These are phyloP conservation scores for Thecamonas trahens DNA, from an alignment of 78 protist genomes.

Conservation along the genomic window DNA sequence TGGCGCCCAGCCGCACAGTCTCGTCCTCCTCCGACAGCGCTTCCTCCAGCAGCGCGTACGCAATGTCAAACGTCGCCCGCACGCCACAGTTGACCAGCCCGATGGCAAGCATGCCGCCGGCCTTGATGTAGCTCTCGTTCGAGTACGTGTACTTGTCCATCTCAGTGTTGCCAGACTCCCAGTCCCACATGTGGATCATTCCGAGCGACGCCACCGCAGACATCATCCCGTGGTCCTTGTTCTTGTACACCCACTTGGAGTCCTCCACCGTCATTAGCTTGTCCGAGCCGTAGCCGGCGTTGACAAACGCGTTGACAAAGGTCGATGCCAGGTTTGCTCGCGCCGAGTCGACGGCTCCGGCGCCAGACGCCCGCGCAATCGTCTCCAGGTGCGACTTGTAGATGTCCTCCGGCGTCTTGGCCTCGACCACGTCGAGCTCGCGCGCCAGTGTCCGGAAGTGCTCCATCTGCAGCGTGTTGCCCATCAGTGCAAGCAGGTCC, in stretches of 20 bases:
- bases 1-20: constrained; percentile 23
- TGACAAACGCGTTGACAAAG: constrained; percentile 93
- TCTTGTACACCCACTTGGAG: constrained; percentile 77
- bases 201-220: constrained; percentile 95
- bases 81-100: constrained; percentile 80
- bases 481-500: constrained; percentile 37
- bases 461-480: constrained; percentile 40
- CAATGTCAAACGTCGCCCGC: constrained; percentile 83
- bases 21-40: too few species aligned
- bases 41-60: constrained; percentile 72
- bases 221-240: constrained; percentile 89
- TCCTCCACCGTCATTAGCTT: constrained; percentile 77
- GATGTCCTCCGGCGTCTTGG: constrained; percentile 95
- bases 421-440: constrained; percentile 88
- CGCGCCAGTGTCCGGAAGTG: constrained; percentile 71
- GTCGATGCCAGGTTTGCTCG: constrained; percentile 83
- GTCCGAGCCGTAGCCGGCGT: constrained; percentile 86
- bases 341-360: constrained; percentile 55
- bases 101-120: constrained; percentile 87
- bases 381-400: constrained; percentile 75
- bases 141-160: constrained; percentile 72
- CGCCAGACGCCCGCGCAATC: not conserved
- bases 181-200: constrained; percentile 89
- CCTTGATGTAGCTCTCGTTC: constrained; percentile 63
- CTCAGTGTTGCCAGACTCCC: constrained; percentile 77